phyloP scores from a whole-genome alignment of 2,329 filamentous ascomycete genomes.

The Metarhizium anisopliae region DNA sequence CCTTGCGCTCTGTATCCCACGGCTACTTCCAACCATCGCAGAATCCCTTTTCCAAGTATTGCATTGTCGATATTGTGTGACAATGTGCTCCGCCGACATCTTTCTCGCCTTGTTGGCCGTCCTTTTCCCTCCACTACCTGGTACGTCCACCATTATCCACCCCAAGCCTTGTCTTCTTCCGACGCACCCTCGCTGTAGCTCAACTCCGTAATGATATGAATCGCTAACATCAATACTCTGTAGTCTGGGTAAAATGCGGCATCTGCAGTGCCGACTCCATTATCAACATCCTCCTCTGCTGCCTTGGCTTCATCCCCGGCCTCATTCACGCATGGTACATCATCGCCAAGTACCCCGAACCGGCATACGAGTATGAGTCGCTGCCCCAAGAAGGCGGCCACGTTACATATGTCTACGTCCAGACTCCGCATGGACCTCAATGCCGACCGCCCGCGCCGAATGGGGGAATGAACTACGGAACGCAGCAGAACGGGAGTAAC shows the following conservation, averaged over 20 bases:
- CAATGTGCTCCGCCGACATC: constrained; percentile 51
- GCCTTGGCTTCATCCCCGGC: constrained; percentile 72
- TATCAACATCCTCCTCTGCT: constrained; percentile 89
- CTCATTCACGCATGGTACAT: constrained; percentile 98
- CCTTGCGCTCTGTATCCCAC: neutral
- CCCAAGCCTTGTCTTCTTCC: neutral
- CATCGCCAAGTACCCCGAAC: constrained; percentile 80
- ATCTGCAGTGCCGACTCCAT: constrained; percentile 86
- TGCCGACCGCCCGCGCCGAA: constrained; percentile 23
- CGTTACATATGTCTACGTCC: constrained; percentile 73
- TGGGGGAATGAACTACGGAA: constrained; percentile 13
- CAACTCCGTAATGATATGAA: neutral
- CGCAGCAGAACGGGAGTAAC: constrained; percentile 3
- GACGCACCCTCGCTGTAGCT: neutral
- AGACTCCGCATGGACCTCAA: constrained; percentile 29
- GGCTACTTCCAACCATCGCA: neutral
- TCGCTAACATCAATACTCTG: constrained; percentile 54
- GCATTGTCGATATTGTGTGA: neutral
- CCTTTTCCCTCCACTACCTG: constrained; percentile 33
- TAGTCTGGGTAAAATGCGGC: constrained; percentile 94
- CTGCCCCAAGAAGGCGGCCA: constrained; percentile 48
- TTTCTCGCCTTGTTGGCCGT: constrained; percentile 40
- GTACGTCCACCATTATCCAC: constrained; percentile 24
- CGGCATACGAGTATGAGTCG: constrained; percentile 59
- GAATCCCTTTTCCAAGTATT: neutral